These are phyloP conservation scores for Xerocomus amazonicus DNA, from an alignment of 1,284 basidiomycete species.

Conservation along the genomic window DNA sequence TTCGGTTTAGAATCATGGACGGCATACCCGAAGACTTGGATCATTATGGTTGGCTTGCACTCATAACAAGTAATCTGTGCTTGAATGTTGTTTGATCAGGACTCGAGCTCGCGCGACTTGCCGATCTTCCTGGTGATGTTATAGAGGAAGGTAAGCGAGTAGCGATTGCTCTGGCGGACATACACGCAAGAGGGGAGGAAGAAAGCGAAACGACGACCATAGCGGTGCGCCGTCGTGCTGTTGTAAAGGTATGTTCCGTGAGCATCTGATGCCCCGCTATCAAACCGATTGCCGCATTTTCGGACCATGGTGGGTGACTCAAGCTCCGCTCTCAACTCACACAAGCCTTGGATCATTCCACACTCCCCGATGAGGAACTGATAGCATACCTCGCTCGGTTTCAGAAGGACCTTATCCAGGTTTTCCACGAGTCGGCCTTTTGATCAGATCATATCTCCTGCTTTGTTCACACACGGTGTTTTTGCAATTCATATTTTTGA, in stretches of 20 bases:
- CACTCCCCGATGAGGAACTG: conserved; percentile 65
- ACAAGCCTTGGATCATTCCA: conserved; percentile 66
- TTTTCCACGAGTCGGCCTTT: conserved; percentile 39
- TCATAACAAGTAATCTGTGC: neutral
- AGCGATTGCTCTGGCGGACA: conserved; percentile 53
- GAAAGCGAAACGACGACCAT: conserved; percentile 60
- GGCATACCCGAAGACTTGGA: conserved; percentile 53
- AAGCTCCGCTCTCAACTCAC: conserved; percentile 48
- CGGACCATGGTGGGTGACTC: neutral
- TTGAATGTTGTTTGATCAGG: conserved; percentile 42
- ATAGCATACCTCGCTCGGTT: conserved; percentile 59
- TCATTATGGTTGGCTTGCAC: conserved; percentile 57
- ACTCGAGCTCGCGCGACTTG: conserved; percentile 79
- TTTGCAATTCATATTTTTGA: conserved; percentile 8
- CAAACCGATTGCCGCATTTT: neutral
- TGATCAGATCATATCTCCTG: conserved; percentile 7
- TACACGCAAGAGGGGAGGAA: conserved; percentile 57
- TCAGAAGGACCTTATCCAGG: conserved; percentile 63
- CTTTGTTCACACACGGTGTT: neutral
- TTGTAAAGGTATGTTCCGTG: conserved; percentile 54
- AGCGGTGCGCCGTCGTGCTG: conserved; percentile 58
- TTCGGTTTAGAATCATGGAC: conserved; percentile 52
- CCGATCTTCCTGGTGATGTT: conserved; percentile 73
- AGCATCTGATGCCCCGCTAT: neutral
- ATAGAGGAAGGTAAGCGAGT: conserved; percentile 60